Conservation (phyloP, 805 yeast genomes). For the Naumovozyma dairenensis region DNA sequence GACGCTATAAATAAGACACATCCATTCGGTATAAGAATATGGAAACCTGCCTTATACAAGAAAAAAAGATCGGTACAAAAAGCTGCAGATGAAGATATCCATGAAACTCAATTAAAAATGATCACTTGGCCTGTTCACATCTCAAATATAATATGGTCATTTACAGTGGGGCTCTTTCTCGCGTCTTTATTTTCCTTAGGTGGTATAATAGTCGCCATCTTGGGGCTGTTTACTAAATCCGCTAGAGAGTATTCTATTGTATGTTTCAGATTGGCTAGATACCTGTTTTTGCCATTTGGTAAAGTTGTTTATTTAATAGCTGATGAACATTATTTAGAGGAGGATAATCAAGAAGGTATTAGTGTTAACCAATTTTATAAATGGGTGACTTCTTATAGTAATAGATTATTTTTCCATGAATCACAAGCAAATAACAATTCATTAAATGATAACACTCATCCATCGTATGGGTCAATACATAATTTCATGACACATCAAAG, state of each 20-base stretch:
- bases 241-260: conserved; percentile 55
- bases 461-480: conserved; percentile 22
- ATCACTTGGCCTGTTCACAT: conserved; percentile 54
- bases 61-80: conserved; percentile 84
- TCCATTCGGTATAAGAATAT: conserved; percentile 95
- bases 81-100: conserved; percentile 89
- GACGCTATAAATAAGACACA: conserved; percentile 94
- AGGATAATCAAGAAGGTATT: conserved; percentile 84
- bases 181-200: conserved; percentile 37
- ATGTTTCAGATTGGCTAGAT: conserved; percentile 54
- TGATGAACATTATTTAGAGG: conserved; percentile 72
- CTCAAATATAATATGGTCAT: conserved; percentile 65
- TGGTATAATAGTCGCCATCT: conserved; percentile 33
- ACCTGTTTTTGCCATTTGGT: conserved; percentile 80
- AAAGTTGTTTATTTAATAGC: conserved; percentile 68
- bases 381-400: conserved; percentile 74
- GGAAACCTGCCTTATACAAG: conserved; percentile 97
- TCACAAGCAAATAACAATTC: conserved; percentile 14
- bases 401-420: conserved; percentile 60
- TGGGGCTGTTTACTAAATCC: conserved; percentile 35
- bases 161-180: conserved; percentile 60
- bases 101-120: conserved; percentile 50
- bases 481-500: conserved; percentile 19
- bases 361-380: conserved; percentile 73
- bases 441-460: conserved; percentile 9